phyloP scores from a whole-genome alignment of 768 basidiomycete species.

The Amanita subjunquillea region DNA sequence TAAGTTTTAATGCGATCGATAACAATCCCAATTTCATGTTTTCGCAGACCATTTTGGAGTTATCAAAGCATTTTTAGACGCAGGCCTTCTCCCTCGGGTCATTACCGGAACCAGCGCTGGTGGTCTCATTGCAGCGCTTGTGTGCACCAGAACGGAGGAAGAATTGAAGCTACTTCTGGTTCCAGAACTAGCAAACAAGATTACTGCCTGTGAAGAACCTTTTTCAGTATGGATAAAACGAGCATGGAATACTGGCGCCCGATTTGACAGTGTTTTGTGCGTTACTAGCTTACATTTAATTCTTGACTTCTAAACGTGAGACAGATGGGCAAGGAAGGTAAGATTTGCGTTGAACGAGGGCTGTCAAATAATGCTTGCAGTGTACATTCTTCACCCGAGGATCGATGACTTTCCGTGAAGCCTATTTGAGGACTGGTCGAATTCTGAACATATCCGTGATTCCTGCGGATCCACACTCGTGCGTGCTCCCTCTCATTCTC shows the following conservation, averaged over 20 bases:
- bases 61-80: slow-evolving; percentile 85
- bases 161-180: slow-evolving; percentile 72
- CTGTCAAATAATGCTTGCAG: slow-evolving; percentile 22
- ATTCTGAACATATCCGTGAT: slow-evolving; percentile 92
- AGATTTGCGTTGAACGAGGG: slow-evolving; percentile 2
- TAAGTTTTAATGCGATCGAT: slow-evolving; percentile 21
- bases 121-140: slow-evolving; percentile 65
- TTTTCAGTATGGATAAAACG: slow-evolving; percentile 60
- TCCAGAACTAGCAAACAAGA: slow-evolving; percentile 74
- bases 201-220: slow-evolving; percentile 77
- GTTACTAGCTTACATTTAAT: slow-evolving; percentile 7
- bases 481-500: slow-evolving; percentile 9
- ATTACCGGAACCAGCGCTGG: slow-evolving; percentile 94
- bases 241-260: slow-evolving; percentile 81
- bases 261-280: slow-evolving; percentile 71
- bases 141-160: slow-evolving; percentile 81
- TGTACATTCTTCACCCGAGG: slow-evolving; percentile 86
- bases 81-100: slow-evolving; percentile 78
- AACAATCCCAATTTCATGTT: slow-evolving; percentile 1
- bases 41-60: slow-evolving; percentile 77
- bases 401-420: slow-evolving; percentile 92
- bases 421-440: slow-evolving; percentile 85
- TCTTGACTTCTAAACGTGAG: slow-evolving; percentile 7
- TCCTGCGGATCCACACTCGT: slow-evolving; percentile 85
- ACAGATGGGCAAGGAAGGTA: slow-evolving; percentile 84